Percentiles rank a stretch among this genome's conserved stretches.
phyloP scores from a whole-genome alignment of 768 basidiomycete species.

The Tephrocybe sp. region DNA sequence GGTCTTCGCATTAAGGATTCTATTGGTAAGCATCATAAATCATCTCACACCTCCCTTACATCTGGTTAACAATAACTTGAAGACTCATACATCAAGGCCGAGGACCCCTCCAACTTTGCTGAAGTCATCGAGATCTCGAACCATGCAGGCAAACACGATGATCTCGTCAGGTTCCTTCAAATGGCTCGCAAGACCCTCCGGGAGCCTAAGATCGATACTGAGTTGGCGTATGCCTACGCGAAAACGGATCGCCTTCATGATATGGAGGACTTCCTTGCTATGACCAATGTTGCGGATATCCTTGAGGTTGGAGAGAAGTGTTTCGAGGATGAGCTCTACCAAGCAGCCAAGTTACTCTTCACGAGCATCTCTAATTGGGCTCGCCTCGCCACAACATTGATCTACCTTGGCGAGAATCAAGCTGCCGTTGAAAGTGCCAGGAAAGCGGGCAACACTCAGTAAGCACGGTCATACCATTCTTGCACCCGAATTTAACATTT shows the following conservation, averaged over 20 bases:
- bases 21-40: conserved; percentile 60
- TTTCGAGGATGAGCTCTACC: conserved; percentile 97
- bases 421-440: conserved; percentile 98
- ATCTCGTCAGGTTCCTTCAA: conserved; percentile 95
- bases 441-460: conserved; percentile 99
- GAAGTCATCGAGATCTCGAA: conserved; percentile 97
- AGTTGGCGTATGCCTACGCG: conserved; percentile 96
- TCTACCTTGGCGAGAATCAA: conserved; percentile 98
- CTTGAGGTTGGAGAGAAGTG: conserved; percentile 98
- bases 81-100: conserved; percentile 98
- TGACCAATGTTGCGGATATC: conserved; percentile 98
- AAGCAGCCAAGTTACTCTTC: conserved; percentile 95
- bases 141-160: conserved; percentile 88
- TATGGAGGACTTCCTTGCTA: conserved; percentile 98
- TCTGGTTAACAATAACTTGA: conserved; percentile 6
- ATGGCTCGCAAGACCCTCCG: conserved; percentile 98
- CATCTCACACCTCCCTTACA: background rate
- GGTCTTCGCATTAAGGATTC: conserved; percentile 98
- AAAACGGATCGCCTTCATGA: conserved; percentile 97
- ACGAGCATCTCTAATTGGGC: conserved; percentile 99
- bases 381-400: conserved; percentile 93
- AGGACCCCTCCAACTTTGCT: conserved; percentile 89
- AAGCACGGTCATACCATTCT: conserved; percentile 25
- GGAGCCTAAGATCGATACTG: conserved; percentile 97
- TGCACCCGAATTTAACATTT: conserved; percentile 11